Evolutionary conservation across 371 early-diverging fungal genomes (phyloP), one percentile per base, ranked within the genome.

Genomic region (Zychaea mexicana): DNA sequence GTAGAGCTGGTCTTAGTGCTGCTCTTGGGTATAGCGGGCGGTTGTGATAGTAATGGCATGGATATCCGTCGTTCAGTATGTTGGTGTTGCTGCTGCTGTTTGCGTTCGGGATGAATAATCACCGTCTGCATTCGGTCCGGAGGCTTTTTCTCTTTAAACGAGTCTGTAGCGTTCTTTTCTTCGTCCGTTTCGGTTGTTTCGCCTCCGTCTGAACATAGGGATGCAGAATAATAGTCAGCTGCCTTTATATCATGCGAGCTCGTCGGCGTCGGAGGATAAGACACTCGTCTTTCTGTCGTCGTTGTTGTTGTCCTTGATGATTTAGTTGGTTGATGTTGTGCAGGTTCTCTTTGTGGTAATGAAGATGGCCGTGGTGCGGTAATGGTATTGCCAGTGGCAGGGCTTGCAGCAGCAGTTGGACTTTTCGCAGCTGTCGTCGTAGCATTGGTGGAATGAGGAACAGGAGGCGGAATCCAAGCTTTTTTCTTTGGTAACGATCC

Each of bases 131-230:
- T 15, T 47, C 45, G 24, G 15, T 33, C 24, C 31, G 22, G 27
- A 27, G 30, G 56, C 56, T 56, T 56, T 21, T 49, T 49, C 24
- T 49, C 49, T 49, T 49, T 49, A 5, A 28, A 42, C n/a, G 42
- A 24, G n/a, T 49, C 21, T 49, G 10, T 24, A 3, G 49, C 22
- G n/a, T 17, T 15, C 7, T 22, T 49, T 13, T 67, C 68, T 2
- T 67, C 68, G 26, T 62, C 59, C n/a, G 54, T 67, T 59, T 62
- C 63, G 5, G 62, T 57, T 12, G 62, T 67, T 3, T 57, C 68
- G 10, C 62, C 60, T 52, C 66, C 39, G 19, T 66, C 61, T 9
- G 64, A 57, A 7, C 33, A 19, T 21, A 12, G 6, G 2, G 53
- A 32, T 36, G 30, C 8, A 33, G 3, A 22, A 36, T 60, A 47